Evolutionary conservation across 2,329 filamentous ascomycete genomes (phyloP), one percentile per base, ranked within the genome.

Genomic region (Hypoxylon sp.): DNA sequence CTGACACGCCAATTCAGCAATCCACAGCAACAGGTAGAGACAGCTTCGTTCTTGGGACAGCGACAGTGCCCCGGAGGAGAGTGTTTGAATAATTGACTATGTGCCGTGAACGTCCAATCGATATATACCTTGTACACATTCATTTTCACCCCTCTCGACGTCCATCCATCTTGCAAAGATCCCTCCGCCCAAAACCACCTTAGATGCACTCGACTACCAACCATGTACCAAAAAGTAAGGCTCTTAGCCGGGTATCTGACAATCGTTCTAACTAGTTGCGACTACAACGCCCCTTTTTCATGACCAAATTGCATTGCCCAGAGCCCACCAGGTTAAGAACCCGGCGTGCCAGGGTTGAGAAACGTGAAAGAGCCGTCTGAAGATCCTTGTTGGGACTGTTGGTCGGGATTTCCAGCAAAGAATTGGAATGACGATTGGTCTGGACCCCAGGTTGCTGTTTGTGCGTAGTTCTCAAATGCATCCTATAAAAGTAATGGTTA

Each of bases 401-500:
- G 72, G 48, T 75, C 74, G 6, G 70, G 66, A 37, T 69, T 70
- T 0, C 73, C 75, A 3, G 73, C 77, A 64, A 85, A 86, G 64
- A 86, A 81, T 55, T 83, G 81, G 68, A 86, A 84, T 15, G 80
- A 79, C 59, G 67, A 62, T 46, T 83, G 81, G 30, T 86, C 84
- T 2, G 79, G 76, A 24, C 80, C 82, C 79, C 84, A 87, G 43
- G 80, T 81, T 13, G 83, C 80, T n/a, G 75, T 81, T 54, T 88
- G 85, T 0, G 85, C 81, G 64, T 84, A 87, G 53, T 81, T 86
- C 62, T 88, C 85, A 49, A 88, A 83, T 11, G 83, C 81, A 44
- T 82, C 81, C 85, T 87, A 54, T 34, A 49, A 32, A 39, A 24
- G n/a, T 8, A 17, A 56, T 3, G 8, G 67, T 78, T 63, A 80